Percentiles rank a stretch among this genome's conserved stretches.
These are phyloP conservation scores for Limnomonas spitsbergensis DNA, from an alignment of 139 green algal species.

Conservation along the genomic window DNA sequence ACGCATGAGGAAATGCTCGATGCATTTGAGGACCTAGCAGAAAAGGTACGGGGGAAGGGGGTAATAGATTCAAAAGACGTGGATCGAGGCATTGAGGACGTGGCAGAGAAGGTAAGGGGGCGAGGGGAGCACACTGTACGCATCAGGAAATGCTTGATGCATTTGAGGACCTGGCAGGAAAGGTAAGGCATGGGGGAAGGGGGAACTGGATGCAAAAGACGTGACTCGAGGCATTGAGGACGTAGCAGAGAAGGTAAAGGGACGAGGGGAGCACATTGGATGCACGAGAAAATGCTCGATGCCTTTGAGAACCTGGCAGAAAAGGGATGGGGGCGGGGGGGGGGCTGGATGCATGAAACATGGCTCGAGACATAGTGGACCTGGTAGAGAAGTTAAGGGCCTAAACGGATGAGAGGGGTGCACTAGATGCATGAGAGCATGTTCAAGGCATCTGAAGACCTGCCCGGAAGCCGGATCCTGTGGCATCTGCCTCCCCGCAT, in stretches of 20 bases:
- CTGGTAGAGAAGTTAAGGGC: background rate
- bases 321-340: background rate
- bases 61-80: too few relatives aligned
- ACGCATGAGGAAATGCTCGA: background rate
- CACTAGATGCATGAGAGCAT: too few relatives aligned
- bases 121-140: too few relatives aligned
- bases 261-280: too few relatives aligned
- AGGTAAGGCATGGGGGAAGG: background rate
- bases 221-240: background rate
- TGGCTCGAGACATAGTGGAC: background rate
- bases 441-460: background rate
- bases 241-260: background rate
- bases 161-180: background rate
- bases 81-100: background rate
- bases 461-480: too few relatives aligned
- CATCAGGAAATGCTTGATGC: constrained; percentile 1
- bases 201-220: background rate
- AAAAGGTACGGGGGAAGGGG: background rate
- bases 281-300: background rate
- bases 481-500: too few relatives aligned
- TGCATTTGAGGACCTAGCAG: background rate
- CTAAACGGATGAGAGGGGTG: too few relatives aligned
- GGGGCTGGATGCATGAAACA: background rate
- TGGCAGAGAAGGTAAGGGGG: background rate
- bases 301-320: background rate